Percentiles rank a stretch among this genome's conserved stretches.
These are phyloP conservation scores for Xylaria sp. DNA, from an alignment of 2,329 filamentous ascomycete genomes.

Conservation along the genomic window DNA sequence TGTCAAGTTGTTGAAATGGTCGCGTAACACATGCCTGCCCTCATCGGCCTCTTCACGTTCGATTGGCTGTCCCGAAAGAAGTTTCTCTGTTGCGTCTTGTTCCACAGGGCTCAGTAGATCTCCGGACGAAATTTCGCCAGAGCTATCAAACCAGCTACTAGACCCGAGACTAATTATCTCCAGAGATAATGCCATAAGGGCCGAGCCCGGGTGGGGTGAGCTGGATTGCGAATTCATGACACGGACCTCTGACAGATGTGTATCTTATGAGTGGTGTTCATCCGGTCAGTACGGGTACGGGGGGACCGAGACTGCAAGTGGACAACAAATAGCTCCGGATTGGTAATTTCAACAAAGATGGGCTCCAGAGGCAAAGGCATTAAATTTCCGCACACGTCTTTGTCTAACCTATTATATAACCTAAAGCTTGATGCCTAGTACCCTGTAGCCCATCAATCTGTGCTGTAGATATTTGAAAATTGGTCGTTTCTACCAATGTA, in stretches of 20 bases:
- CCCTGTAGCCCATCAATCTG: no score
- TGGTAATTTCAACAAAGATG: not conserved
- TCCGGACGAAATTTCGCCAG: not conserved
- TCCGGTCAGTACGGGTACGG: not conserved
- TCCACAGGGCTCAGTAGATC: not conserved
- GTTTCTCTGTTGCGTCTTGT: not conserved
- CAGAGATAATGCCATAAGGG: not conserved
- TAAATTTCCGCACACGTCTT: not conserved
- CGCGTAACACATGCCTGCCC: not conserved
- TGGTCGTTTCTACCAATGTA: not conserved
- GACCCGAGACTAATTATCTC: not conserved
- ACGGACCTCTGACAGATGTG: not conserved
- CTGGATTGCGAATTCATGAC: not conserved
- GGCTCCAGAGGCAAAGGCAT: not conserved
- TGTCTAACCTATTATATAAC: not conserved
- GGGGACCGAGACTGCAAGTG: not conserved
- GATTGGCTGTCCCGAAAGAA: not conserved
- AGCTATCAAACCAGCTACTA: not conserved
- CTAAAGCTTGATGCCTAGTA: not conserved
- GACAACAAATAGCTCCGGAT: not conserved
- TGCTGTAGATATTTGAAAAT: not conserved
- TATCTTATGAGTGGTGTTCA: no score
- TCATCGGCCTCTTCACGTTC: not conserved
- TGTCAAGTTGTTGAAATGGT: conserved; percentile 19
- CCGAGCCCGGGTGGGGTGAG: not conserved